Conservation (phyloP, 352 stramenopile species). For the Poterioochromonas sp. region DNA sequence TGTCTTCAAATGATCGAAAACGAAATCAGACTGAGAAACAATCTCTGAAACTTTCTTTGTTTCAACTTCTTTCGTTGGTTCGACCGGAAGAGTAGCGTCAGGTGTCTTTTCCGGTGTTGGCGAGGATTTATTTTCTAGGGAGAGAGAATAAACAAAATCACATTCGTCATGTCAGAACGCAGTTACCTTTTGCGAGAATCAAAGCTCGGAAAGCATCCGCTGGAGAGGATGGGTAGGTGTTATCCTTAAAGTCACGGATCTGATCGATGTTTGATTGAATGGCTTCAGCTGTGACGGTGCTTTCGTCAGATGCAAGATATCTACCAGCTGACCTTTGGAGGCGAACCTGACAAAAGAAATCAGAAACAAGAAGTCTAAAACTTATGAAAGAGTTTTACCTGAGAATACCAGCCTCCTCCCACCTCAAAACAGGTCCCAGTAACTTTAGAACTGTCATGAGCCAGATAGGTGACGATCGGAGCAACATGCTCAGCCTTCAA, state of each 20-base stretch:
- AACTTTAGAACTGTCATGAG: background rate
- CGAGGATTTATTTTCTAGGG: no score
- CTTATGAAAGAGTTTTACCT: background rate
- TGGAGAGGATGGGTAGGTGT: slow-evolving; percentile 6
- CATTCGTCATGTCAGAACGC: no score
- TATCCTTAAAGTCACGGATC: background rate
- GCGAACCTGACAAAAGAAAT: background rate
- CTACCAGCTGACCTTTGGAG: background rate
- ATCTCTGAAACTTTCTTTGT: background rate
- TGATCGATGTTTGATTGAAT: background rate
- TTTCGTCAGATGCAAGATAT: background rate
- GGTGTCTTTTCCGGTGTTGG: background rate
- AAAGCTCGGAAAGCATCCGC: background rate
- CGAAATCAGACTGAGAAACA: no score
- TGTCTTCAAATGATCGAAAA: no score
- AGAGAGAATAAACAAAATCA: no score
- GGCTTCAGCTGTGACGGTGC: background rate
- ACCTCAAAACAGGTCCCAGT: slow-evolving; percentile 8
- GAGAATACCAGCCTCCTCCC: slow-evolving; percentile 10
- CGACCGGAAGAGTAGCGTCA: background rate
- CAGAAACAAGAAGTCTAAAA: background rate
- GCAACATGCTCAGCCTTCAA: background rate
- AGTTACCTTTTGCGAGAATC: background rate
- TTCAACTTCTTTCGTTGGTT: background rate
- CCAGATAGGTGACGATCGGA: slow-evolving; percentile 7